phyloP scores from a whole-genome alignment of 2,329 filamentous ascomycete species.

The Ceratocystis variospora region DNA sequence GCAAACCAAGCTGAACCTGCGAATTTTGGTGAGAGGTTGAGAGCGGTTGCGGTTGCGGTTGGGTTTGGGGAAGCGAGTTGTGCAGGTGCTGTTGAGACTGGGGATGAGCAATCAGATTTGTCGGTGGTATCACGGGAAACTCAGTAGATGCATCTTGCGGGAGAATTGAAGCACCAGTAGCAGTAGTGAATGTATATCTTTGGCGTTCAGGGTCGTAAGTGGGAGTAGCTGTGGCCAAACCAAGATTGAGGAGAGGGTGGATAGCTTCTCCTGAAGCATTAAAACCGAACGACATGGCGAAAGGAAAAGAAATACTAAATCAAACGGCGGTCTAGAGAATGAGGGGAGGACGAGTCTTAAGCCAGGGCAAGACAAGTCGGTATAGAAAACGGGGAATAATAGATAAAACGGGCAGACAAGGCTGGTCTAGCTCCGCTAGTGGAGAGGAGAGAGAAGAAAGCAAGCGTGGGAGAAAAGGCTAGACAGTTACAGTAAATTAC shows the following conservation, averaged over 20 bases:
- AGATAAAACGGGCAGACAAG: conserved; percentile 8
- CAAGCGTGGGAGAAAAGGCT: conserved; percentile 4
- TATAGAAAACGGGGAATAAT: conserved; percentile 12
- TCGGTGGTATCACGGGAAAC: conserved; percentile 18
- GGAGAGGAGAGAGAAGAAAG: not conserved
- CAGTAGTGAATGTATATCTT: conserved; percentile 24
- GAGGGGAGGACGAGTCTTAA: conserved; percentile 15
- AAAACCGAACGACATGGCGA: conserved; percentile 19
- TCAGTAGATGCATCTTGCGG: conserved; percentile 22
- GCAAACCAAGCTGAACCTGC: conserved; percentile 15
- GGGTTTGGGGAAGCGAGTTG: conserved; percentile 24
- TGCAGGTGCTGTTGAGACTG: conserved; percentile 12
- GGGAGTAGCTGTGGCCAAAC: conserved; percentile 6
- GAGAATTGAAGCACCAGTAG: conserved; percentile 8
- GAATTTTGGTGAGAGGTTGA: conserved; percentile 24
- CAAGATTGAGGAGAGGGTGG: conserved; percentile 15
- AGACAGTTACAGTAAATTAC: not conserved
- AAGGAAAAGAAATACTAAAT: conserved; percentile 14
- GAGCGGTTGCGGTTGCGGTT: not conserved
- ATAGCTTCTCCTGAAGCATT: conserved; percentile 15
- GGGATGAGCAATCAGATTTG: conserved; percentile 3
- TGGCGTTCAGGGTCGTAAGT: conserved; percentile 18
- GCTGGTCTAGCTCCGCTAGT: not conserved
- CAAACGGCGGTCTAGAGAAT: conserved; percentile 16
- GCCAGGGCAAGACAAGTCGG: conserved; percentile 10